Evolutionary conservation across 768 basidiomycete genomes (phyloP), one percentile per base, ranked within the genome.

Genomic region (Hydnomerulius pinastri): DNA sequence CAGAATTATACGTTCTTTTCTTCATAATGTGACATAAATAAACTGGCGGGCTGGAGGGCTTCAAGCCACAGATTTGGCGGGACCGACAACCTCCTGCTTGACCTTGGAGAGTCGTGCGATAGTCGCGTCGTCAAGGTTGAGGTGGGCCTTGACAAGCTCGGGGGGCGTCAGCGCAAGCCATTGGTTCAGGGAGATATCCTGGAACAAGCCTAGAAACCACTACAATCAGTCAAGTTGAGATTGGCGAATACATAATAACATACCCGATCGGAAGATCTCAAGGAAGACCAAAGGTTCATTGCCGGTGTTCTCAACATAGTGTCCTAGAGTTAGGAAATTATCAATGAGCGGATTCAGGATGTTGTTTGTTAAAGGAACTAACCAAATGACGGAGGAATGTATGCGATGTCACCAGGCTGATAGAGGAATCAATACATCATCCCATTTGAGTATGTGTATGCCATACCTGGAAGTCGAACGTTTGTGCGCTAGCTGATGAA

Each of bases 271-370:
- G 62, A 85, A 81, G n/a, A 87, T 77, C 61, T 87, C 84, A 6
- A 87, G 71, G 60, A 79, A 81, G 52, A 66, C 71, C 32, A 86
- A 62, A 3, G 84, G 78, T 2, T 75, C 73, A 55, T 83, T 79
- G 13, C 84, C 83, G 4, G 75, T 81, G 63, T 86, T 85, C 62
- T 86, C 83, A 23, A 87, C 72, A 59, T 86, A 86, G 59, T 87
- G 86, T 1, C 83, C 83, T 78, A 55, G 50, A 42, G 1, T 10
- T n/a, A n/a, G n/a, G n/a, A n/a, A 46, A 47, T 20, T 1, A 2
- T 53, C 35, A 12, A 15, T 38, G 12, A 29, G n/a, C 23, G 32
- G 15, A 42, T 48, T 32, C 4, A 15, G 18, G 38, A 33, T 18
- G 32, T 3, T 7, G 6, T 32, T 18, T 2, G 10, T 20, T 20